Percentiles rank a stretch among this genome's conserved stretches.
Conservation (phyloP, 805 yeast species). For the Priceomyces haplophilus region DNA sequence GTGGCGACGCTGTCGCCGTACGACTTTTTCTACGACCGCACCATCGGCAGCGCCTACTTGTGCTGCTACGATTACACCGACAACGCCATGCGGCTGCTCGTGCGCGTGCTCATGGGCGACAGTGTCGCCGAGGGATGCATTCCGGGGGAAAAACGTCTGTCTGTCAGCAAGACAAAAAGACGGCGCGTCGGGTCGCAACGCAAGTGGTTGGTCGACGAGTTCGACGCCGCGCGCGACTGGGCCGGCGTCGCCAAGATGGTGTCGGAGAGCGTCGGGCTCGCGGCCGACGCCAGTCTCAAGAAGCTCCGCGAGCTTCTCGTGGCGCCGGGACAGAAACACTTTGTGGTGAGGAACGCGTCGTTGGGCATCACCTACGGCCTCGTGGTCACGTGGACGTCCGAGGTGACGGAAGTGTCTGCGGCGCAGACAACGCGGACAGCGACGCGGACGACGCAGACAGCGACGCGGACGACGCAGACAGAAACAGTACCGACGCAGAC, state of each 20-base stretch:
- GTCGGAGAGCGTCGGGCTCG: slow-evolving; percentile 35
- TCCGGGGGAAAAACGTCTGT: slow-evolving; percentile 50
- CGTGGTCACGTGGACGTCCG: slow-evolving; percentile 45
- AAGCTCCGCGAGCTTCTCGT: slow-evolving; percentile 30
- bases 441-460: neutral
- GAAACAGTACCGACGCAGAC: too few species aligned
- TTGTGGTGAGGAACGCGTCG: slow-evolving; percentile 56
- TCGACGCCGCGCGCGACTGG: slow-evolving; percentile 50
- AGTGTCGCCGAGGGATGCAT: slow-evolving; percentile 50
- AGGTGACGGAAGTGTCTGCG: too few species aligned
- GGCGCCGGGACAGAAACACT: slow-evolving; percentile 40
- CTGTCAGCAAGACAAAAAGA: slow-evolving; percentile 18
- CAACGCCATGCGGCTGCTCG: slow-evolving; percentile 48
- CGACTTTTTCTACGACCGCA: slow-evolving; percentile 54
- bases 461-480: neutral
- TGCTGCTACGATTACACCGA: slow-evolving; percentile 61
- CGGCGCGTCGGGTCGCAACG: slow-evolving; percentile 31
- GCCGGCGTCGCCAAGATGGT: slow-evolving; percentile 43
- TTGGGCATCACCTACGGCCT: slow-evolving; percentile 54
- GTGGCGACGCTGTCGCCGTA: slow-evolving; percentile 64
- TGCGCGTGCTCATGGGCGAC: slow-evolving; percentile 53
- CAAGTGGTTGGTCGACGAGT: slow-evolving; percentile 58
- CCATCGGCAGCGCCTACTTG: slow-evolving; percentile 53
- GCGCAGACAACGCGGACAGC: too few species aligned
- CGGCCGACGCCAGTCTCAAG: slow-evolving; percentile 26